Percentiles rank a stretch among this genome's conserved stretches.
phyloP scores from a whole-genome alignment of 1,284 basidiomycete genomes.

The Golubevia sp. region DNA sequence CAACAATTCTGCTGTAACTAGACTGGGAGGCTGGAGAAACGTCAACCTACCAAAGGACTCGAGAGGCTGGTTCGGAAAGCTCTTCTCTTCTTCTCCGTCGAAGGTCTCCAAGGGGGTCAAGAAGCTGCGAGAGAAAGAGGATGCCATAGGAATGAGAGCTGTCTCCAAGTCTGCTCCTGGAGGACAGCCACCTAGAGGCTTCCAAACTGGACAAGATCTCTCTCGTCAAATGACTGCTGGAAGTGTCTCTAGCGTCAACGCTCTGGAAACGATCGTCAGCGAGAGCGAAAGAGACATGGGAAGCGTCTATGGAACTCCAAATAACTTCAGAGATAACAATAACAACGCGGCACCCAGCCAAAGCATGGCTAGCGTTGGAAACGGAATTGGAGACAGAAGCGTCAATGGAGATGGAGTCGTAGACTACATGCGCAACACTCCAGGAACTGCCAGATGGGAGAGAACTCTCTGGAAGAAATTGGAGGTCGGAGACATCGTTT shows the following conservation, averaged over 20 bases:
- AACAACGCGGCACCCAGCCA: too few relatives aligned
- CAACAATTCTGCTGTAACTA: conserved; percentile 84
- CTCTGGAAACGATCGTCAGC: conserved; percentile 38
- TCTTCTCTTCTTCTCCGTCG: conserved; percentile 63
- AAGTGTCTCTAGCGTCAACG: conserved; percentile 19
- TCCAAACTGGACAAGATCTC: too few relatives aligned
- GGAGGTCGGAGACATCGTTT: conserved; percentile 92
- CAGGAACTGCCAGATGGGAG: conserved; percentile 84
- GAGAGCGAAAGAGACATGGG: conserved; percentile 33
- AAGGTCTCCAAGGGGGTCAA: conserved; percentile 80
- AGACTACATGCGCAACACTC: conserved; percentile 73
- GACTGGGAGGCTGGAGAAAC: conserved; percentile 84
- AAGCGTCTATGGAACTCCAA: conserved; percentile 4
- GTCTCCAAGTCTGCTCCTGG: too few relatives aligned
- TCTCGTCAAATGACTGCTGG: too few relatives aligned
- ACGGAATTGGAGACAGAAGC: too few relatives aligned
- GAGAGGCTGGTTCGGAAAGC: conserved; percentile 74
- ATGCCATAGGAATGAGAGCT: conserved; percentile 51
- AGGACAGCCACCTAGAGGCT: too few relatives aligned
- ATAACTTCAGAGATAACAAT: too few relatives aligned
- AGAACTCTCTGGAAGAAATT: conserved; percentile 98
- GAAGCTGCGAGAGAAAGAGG: conserved; percentile 82
- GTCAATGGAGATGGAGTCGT: conserved; percentile 60
- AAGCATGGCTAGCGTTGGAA: too few relatives aligned
- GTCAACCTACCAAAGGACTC: conserved; percentile 82